These are phyloP conservation scores for Abrus precatorius DNA, from an alignment of 306 rosid species.

Conservation along the genomic window DNA sequence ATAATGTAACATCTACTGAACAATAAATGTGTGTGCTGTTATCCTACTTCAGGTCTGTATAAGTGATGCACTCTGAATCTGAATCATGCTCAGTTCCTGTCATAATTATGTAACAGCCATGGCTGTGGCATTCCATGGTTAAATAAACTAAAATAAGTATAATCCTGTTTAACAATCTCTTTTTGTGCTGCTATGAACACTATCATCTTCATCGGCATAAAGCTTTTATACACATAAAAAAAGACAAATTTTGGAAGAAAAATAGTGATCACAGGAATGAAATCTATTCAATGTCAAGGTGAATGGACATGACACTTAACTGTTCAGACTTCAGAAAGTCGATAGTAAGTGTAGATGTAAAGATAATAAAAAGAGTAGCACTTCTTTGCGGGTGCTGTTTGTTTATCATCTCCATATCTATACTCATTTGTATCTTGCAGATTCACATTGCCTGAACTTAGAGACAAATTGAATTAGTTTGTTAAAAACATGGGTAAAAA, in stretches of 20 bases:
- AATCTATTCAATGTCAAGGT: slow-evolving; percentile 20
- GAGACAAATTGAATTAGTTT: slow-evolving; percentile 2
- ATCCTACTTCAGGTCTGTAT: slow-evolving; percentile 24
- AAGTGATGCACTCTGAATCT: slow-evolving; percentile 35
- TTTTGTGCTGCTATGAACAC: not conserved
- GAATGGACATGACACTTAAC: not conserved
- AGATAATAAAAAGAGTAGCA: not conserved
- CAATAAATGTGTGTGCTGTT: slow-evolving; percentile 49
- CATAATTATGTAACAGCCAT: slow-evolving; percentile 39
- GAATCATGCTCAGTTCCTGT: slow-evolving; percentile 16
- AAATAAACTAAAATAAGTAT: slow-evolving; percentile 34
- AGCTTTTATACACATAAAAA: not conserved
- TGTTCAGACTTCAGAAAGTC: not conserved
- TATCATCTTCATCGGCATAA: slow-evolving; percentile 3
- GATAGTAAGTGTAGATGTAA: slow-evolving; percentile 4
- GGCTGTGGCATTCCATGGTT: slow-evolving; percentile 40
- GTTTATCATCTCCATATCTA: not conserved
- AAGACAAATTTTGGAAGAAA: not conserved
- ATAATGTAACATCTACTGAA: slow-evolving; percentile 48
- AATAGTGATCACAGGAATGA: slow-evolving; percentile 11
- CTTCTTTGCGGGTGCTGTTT: not conserved
- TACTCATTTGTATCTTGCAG: not conserved
- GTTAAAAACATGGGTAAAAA: too few species aligned
- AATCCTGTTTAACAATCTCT: not conserved
- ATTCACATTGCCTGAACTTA: not conserved